These are phyloP conservation scores for Botrytis medusae DNA, from an alignment of 2,329 filamentous ascomycete species.

Conservation along the genomic window DNA sequence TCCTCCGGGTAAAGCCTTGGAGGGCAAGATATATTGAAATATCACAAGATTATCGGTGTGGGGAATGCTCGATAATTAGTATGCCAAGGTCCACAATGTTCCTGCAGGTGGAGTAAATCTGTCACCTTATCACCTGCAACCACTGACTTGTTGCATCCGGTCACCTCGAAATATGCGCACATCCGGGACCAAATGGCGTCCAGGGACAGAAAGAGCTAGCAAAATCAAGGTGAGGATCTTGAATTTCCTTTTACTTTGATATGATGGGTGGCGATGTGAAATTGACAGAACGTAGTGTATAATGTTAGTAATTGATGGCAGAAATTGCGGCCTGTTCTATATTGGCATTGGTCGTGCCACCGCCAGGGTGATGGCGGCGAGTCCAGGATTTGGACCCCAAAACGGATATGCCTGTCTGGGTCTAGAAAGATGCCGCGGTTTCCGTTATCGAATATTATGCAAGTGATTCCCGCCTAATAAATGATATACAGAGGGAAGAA, in stretches of 20 bases:
- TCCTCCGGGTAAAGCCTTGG: conserved; percentile 28
- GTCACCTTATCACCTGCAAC: conserved; percentile 38
- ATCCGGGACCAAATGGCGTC: conserved; percentile 20
- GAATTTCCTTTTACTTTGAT: neutral
- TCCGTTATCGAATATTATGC: conserved; percentile 22
- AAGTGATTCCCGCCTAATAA: conserved; percentile 12
- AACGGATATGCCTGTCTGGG: neutral
- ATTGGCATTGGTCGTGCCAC: conserved; percentile 17
- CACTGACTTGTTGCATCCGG: conserved; percentile 34
- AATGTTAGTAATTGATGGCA: neutral
- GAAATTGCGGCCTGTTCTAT: neutral
- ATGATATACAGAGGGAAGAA: conserved; percentile 13
- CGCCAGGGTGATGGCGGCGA: conserved; percentile 6
- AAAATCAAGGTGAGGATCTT: neutral
- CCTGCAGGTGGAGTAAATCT: conserved; percentile 36
- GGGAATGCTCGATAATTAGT: conserved; percentile 25
- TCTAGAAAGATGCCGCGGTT: conserved; percentile 12
- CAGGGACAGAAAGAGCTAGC: conserved; percentile 26
- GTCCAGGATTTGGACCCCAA: conserved; percentile 11
- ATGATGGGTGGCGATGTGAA: conserved; percentile 11
- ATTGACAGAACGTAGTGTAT: neutral
- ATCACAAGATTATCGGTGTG: conserved; percentile 29
- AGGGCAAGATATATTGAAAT: conserved; percentile 20
- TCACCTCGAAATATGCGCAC: conserved; percentile 27
- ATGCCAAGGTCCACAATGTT: conserved; percentile 28